Evolutionary conservation across 371 early-diverging fungal species (phyloP).

Genomic region (Apophysomyces elegans): DNA sequence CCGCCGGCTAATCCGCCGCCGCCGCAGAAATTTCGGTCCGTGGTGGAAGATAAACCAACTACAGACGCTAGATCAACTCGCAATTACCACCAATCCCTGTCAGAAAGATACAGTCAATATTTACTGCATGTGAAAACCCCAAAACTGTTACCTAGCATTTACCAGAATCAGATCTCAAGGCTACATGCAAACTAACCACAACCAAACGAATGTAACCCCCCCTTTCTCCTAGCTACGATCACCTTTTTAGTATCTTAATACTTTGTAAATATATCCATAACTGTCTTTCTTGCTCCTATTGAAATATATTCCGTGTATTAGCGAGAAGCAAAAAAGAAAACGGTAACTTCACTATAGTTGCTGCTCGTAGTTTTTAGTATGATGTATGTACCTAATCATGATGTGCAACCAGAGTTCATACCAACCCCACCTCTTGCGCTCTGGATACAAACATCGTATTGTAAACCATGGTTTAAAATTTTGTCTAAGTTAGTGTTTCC

Average conservation of each 20-base stretch:
- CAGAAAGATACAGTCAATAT: background rate
- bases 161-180: background rate
- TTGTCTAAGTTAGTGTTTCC: background rate
- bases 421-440: no score
- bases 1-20: background rate
- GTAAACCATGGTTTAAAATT: background rate
- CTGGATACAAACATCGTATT: background rate
- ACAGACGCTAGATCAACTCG: background rate
- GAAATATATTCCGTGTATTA: no score
- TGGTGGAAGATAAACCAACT: background rate
- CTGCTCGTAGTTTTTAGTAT: no score
- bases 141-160: background rate
- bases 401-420: no score
- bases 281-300: no score
- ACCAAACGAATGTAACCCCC: no score
- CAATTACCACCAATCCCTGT: background rate
- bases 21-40: background rate
- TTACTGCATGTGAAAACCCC: background rate
- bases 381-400: no score
- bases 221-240: no score
- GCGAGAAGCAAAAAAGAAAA: no score
- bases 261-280: no score
- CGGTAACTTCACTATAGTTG: no score
- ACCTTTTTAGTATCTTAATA: no score
- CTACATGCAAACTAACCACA: background rate